These are phyloP conservation scores for Hydrangea macrophylla DNA, from an alignment of 148 eudicot genomes.

Conservation along the genomic window DNA sequence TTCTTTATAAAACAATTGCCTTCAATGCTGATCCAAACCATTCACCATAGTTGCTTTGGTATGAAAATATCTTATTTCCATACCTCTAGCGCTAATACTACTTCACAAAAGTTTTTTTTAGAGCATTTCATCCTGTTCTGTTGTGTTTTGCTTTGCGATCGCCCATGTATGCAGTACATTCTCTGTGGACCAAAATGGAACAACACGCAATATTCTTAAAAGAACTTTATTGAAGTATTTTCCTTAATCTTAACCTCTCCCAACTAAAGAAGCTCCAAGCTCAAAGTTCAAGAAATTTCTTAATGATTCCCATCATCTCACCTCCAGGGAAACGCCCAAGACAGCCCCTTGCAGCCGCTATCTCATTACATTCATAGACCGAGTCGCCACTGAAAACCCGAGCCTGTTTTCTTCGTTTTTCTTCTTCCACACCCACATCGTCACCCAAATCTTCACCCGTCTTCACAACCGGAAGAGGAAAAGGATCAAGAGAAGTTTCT, in stretches of 20 bases:
- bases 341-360: constrained; percentile 84
- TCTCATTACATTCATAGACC: constrained; percentile 64
- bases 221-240: too few species aligned
- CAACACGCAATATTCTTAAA: too few species aligned
- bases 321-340: constrained; percentile 94
- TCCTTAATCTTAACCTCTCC: constrained; percentile 3
- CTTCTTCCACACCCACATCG: constrained; percentile 23
- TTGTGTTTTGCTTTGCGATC: too few species aligned
- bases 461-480: constrained; percentile 68
- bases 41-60: not conserved
- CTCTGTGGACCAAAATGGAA: not conserved
- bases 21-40: not conserved
- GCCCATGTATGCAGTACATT: too few species aligned
- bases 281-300: constrained; percentile 51
- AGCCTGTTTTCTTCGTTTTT: constrained; percentile 12
- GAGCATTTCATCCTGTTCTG: too few species aligned
- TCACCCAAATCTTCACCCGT: constrained; percentile 53
- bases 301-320: constrained; percentile 97
- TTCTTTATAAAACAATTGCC: not conserved
- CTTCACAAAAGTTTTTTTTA: too few species aligned
- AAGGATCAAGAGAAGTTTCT: constrained; percentile 67
- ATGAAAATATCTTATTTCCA: too few species aligned
- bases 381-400: constrained; percentile 56
- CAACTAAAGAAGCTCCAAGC: constrained; percentile 20
- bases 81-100: not conserved